A percentile compares a stretch with the other conserved stretches of the same genome.
Conservation (phyloP, 768 basidiomycete genomes). For the Daedaleopsis nitida region DNA sequence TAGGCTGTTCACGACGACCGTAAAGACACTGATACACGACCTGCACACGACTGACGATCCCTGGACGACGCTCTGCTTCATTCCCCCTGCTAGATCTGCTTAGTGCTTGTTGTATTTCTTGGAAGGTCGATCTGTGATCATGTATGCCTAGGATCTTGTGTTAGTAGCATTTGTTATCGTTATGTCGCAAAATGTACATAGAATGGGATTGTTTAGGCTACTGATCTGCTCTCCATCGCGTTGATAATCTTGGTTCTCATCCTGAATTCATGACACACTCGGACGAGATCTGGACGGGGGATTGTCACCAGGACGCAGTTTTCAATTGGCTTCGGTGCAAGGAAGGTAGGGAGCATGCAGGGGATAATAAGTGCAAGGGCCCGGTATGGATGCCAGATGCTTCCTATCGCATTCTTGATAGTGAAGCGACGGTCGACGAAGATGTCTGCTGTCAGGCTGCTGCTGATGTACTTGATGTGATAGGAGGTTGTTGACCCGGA, state of each 20-base stretch:
- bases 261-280: too few species aligned
- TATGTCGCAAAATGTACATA: background rate
- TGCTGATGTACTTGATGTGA: too few species aligned
- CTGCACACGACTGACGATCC: background rate
- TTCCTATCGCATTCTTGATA: too few species aligned
- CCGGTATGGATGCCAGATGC: too few species aligned
- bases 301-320: too few species aligned
- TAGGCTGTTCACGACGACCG: background rate
- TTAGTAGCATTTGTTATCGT: background rate
- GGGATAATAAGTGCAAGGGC: too few species aligned
- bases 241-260: background rate
- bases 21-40: background rate
- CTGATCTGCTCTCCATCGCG: background rate
- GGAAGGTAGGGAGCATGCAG: too few species aligned
- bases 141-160: constrained; percentile 6
- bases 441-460: too few species aligned
- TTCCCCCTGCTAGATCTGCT: background rate
- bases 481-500: too few species aligned
- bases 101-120: constrained; percentile 1
- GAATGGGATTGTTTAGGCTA: background rate
- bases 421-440: too few species aligned
- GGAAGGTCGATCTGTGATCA: background rate
- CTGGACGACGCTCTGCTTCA: background rate
- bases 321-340: too few species aligned
- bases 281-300: too few species aligned